Conservation (phyloP, 257 asterid species). For the Solanum appendiculatum region DNA sequence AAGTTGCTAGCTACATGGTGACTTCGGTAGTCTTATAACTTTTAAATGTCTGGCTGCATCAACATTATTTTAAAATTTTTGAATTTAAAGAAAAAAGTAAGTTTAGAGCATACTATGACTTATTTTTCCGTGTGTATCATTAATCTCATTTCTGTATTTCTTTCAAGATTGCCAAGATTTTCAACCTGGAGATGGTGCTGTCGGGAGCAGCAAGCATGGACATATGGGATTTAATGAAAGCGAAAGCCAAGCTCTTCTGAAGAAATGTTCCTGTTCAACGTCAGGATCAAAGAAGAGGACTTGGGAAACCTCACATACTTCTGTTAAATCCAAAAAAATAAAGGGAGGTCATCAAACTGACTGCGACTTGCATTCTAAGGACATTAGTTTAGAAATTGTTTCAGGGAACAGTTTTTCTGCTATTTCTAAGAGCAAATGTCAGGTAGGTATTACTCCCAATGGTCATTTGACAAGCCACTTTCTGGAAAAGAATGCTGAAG, state of each 20-base stretch:
- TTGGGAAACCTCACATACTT: slow-evolving; percentile 78
- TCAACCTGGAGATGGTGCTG: slow-evolving; percentile 12
- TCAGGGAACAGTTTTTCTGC: slow-evolving; percentile 13
- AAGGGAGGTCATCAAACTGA: slow-evolving; percentile 53
- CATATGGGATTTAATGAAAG: background rate
- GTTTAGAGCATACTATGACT: background rate
- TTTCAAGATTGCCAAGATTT: slow-evolving; percentile 22
- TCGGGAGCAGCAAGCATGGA: background rate
- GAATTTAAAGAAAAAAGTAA: background rate
- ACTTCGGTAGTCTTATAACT: background rate
- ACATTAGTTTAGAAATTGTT: slow-evolving; percentile 28
- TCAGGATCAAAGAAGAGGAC: slow-evolving; percentile 51
- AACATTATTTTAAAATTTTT: background rate
- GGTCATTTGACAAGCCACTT: slow-evolving; percentile 11
- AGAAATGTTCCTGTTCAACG: slow-evolving; percentile 29
- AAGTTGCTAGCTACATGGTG: background rate
- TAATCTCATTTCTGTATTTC: background rate
- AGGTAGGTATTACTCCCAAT: slow-evolving; percentile 8
- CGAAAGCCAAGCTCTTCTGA: slow-evolving; percentile 5
- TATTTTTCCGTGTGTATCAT: background rate
- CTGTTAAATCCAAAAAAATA: slow-evolving; percentile 78
- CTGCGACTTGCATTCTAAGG: slow-evolving; percentile 26
- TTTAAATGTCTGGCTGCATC: background rate
- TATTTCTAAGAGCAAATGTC: slow-evolving; percentile 13
- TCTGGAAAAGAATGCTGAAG: slow-evolving; percentile 21